Base-by-base conservation (phyloP, 139 green algal species). In the Prasinococcaceae sp. region DNA sequence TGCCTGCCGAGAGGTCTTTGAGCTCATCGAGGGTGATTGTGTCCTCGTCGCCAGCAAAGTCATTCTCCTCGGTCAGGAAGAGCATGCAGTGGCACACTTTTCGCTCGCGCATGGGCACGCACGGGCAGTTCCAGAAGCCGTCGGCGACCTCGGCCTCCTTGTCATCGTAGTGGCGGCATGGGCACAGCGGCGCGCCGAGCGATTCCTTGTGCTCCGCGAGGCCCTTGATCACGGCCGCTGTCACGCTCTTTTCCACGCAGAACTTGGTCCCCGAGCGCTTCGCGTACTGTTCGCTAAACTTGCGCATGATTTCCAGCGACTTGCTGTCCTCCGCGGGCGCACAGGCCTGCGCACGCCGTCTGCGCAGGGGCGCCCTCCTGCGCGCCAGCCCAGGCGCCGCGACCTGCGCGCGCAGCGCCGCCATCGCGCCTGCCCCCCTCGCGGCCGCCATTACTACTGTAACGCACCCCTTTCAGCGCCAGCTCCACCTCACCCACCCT, bases 51-150 rank as follows among this genome's bases (percentile, higher is more conserved):
- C 90, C 90, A 8, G 66, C 72, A 68, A 99, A 99, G 48, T 90
- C 80, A 51, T 94, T 94, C 55, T 95, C 90, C 33, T 92, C 77
- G 1, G 85, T 96, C 16, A 99, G 63, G 69, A 99, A 99, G 4
- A 99, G 82, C 90, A 99, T 99, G 82, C 90, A 99, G 55, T 99
- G 90, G 71, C 90, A 99, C 62, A 97, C 90, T 79, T 96, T 78
- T 32, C 69, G 73, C 60, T 98, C 89, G 19, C 92, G 71, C 92
- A 99, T 99, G 10, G 92, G 92, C 30, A 97, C 89, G 53, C 92
- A 99, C 0, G 92, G 92, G 69, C 92, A 99, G 70, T 99, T 99
- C 92, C 92, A 99, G 74, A 92, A 99, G 4, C 92, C 90, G 60
- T 90, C 71, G 4, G 80, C 70, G 2, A 80, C 92, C 63, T 99